These are phyloP conservation scores for Rubia peregrina DNA, from an alignment of 305 asterid genomes.

Conservation along the genomic window DNA sequence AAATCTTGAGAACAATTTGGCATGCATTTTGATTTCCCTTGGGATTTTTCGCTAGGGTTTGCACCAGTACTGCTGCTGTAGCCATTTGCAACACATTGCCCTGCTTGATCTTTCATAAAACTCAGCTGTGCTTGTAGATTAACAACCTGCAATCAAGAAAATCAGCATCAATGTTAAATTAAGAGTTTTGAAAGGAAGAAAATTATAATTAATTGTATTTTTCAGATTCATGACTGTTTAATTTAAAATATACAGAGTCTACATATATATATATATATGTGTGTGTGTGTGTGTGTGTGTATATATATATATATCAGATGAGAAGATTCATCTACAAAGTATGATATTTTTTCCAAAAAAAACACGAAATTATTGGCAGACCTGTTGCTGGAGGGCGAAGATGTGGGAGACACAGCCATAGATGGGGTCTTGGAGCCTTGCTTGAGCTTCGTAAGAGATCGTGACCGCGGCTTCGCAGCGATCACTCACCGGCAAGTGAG, in stretches of 20 bases:
- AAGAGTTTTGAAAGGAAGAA: background rate
- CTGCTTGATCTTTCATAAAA: slow-evolving; percentile 67
- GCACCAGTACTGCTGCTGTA: slow-evolving; percentile 16
- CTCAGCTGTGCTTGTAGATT: slow-evolving; percentile 76
- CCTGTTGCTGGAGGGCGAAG: slow-evolving; percentile 97
- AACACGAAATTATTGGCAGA: slow-evolving; percentile 1
- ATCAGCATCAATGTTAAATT: background rate
- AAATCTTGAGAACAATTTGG: slow-evolving; percentile 37
- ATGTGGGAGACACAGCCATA: slow-evolving; percentile 97
- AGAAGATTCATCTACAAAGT: background rate
- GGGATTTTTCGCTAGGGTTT: slow-evolving; percentile 55
- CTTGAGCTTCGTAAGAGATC: slow-evolving; percentile 91
- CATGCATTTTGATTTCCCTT: slow-evolving; percentile 15
- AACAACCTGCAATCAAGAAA: slow-evolving; percentile 45
- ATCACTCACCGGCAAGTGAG: slow-evolving; percentile 65
- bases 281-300: too few species aligned
- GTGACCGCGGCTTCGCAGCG: slow-evolving; percentile 88
- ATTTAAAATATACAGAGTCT: background rate
- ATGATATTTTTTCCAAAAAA: background rate
- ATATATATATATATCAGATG: background rate
- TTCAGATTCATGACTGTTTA: background rate
- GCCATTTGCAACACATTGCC: slow-evolving; percentile 35
- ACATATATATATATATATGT: too few species aligned
- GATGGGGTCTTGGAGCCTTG: slow-evolving; percentile 90
- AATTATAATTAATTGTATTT: background rate